Evolutionary conservation across 2,329 filamentous ascomycete species (phyloP).

Genomic region (Fusarium compactum): DNA sequence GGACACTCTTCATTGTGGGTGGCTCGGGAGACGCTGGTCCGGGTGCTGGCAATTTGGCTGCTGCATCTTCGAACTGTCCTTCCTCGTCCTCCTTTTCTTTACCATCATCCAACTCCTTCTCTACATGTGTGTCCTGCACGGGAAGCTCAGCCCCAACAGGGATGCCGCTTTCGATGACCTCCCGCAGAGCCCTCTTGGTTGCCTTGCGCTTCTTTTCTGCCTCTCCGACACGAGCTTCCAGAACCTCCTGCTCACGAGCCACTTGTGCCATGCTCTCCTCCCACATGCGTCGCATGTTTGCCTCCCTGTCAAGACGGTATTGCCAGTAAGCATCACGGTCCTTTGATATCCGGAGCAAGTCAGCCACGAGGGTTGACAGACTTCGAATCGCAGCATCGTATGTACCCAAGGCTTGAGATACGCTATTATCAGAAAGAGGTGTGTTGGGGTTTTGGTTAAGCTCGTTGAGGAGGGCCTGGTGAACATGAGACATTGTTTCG

Average conservation of each 20-base stretch:
- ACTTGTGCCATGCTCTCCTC: constrained; percentile 99
- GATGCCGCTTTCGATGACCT: constrained; percentile 75
- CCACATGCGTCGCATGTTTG: constrained; percentile 94
- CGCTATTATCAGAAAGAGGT: constrained; percentile 79
- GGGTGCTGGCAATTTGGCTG: constrained; percentile 15
- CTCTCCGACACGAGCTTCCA: constrained; percentile 88
- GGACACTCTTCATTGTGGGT: constrained; percentile 51
- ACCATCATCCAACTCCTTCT: constrained; percentile 47
- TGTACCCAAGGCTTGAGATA: constrained; percentile 81
- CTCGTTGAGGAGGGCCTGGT: constrained; percentile 81
- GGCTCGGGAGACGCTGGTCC: constrained; percentile 23
- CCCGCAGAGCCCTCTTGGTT: constrained; percentile 89
- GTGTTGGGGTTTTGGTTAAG: constrained; percentile 73
- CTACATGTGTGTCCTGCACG: constrained; percentile 48
- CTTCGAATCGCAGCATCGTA: constrained; percentile 93
- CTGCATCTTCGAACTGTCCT: constrained; percentile 42
- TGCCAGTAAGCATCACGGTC: constrained; percentile 98
- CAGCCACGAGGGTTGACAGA: constrained; percentile 84
- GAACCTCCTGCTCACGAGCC: constrained; percentile 91
- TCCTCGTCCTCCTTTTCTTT: constrained; percentile 38
- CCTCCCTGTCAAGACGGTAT: constrained; percentile 90
- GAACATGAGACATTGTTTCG: constrained; percentile 88
- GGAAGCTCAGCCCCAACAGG: constrained; percentile 48
- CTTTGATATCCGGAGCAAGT: constrained; percentile 89
- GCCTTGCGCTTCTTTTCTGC: constrained; percentile 90